Evolutionary conservation across 768 basidiomycete genomes (phyloP).

Genomic region (Agaricus subrufescens): DNA sequence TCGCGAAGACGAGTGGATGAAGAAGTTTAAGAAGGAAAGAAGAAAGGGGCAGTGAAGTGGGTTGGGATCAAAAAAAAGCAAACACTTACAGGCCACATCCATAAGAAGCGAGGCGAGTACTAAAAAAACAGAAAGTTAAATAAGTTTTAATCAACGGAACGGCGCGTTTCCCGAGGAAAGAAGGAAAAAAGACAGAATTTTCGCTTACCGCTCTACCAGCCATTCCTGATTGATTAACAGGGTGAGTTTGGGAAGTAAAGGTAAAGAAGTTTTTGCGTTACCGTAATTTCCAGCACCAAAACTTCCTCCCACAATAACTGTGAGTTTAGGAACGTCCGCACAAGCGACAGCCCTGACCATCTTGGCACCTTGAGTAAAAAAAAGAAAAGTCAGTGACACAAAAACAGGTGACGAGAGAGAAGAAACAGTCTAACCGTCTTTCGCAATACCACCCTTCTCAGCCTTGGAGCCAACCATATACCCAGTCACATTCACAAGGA

Average conservation of each 20-base stretch:
- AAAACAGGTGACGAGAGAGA: not conserved
- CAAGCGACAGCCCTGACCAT: slow-evolving; percentile 96
- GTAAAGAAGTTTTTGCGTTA: slow-evolving; percentile 23
- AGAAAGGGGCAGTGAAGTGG: not conserved
- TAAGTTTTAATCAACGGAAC: not conserved
- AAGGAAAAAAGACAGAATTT: slow-evolving; percentile 2
- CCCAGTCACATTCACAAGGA: slow-evolving; percentile 94
- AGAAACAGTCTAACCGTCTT: slow-evolving; percentile 54
- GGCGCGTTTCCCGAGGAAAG: not conserved
- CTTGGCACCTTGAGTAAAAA: slow-evolving; percentile 59
- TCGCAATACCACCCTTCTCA: slow-evolving; percentile 90
- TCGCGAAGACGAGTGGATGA: not conserved
- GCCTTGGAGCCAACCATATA: slow-evolving; percentile 98
- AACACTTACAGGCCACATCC: slow-evolving; percentile 91
- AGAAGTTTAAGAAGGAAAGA: not conserved
- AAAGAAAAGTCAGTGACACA: not conserved
- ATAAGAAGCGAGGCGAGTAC: slow-evolving; percentile 93
- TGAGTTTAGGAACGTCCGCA: slow-evolving; percentile 91
- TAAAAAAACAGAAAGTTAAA: slow-evolving; percentile 20
- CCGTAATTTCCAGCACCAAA: slow-evolving; percentile 97
- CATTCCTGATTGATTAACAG: slow-evolving; percentile 56
- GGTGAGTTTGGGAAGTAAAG: not conserved
- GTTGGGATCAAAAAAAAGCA: slow-evolving; percentile 6
- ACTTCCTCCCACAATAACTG: slow-evolving; percentile 88
- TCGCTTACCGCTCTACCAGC: slow-evolving; percentile 80